Evolutionary conservation across 176 grass and related monocot species (phyloP).

Genomic region (Oryza glaberrima): DNA sequence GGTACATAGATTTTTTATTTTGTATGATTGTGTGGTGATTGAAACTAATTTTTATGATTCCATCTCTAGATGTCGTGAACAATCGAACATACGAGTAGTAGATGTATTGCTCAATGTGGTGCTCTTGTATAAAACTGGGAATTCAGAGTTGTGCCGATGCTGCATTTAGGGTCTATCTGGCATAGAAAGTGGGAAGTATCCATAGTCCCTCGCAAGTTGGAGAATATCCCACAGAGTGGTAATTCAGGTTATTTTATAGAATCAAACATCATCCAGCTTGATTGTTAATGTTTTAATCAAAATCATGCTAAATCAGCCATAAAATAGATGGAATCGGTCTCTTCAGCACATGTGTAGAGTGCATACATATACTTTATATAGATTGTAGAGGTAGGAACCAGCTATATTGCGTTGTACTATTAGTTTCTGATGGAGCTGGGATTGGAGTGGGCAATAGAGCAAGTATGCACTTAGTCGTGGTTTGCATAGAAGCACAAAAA

Average conservation of each 20-base stretch:
- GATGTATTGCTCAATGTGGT: background rate
- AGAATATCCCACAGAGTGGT: background rate
- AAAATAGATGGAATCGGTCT: background rate
- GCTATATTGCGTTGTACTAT: background rate
- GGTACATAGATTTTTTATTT: slow-evolving; percentile 25
- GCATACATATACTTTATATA: background rate
- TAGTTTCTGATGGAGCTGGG: background rate
- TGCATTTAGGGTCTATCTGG: background rate
- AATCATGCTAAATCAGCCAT: background rate
- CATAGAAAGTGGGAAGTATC: background rate
- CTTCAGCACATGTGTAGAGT: background rate
- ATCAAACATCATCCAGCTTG: background rate
- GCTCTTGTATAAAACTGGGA: background rate
- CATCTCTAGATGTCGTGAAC: background rate
- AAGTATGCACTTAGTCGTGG: background rate
- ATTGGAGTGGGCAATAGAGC: background rate
- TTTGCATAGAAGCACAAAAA: background rate
- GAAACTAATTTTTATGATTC: background rate
- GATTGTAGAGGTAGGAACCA: background rate
- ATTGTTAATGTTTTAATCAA: background rate
- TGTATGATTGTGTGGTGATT: background rate
- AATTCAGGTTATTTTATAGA: background rate
- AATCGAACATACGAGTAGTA: background rate
- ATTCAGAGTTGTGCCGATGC: background rate
- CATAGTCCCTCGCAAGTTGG: background rate